Evolutionary conservation across 2,329 filamentous ascomycete species (phyloP).

Genomic region (Elsinoe perseae): DNA sequence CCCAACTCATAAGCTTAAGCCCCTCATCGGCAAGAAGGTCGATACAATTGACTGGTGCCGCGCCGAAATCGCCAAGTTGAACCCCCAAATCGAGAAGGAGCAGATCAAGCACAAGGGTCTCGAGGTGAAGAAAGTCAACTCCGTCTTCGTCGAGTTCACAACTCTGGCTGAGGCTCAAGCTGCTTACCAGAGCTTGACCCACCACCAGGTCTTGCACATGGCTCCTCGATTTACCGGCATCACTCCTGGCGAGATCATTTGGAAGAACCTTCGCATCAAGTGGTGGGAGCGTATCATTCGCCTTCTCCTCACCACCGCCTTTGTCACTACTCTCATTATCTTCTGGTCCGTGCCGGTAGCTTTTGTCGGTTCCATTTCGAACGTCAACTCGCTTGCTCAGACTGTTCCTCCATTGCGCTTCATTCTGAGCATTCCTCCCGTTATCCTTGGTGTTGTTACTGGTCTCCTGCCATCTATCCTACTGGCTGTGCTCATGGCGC

Average conservation of each 20-base stretch:
- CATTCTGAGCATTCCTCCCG: conserved; percentile 60
- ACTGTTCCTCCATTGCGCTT: conserved; percentile 56
- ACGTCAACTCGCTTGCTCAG: conserved; percentile 58
- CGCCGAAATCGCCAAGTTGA: conserved; percentile 65
- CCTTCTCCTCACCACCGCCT: conserved; percentile 58
- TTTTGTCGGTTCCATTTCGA: conserved; percentile 76
- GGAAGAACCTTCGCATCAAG: conserved; percentile 72
- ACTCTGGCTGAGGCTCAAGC: conserved; percentile 75
- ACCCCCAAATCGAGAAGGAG: conserved; percentile 60
- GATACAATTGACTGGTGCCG: conserved; percentile 92
- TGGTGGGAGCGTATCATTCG: conserved; percentile 74
- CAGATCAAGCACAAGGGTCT: conserved; percentile 60
- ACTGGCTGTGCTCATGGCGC: conserved; percentile 74
- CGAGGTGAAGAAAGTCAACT: conserved; percentile 51
- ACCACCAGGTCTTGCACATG: conserved; percentile 83
- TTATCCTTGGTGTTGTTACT: conserved; percentile 74
- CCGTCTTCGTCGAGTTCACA: conserved; percentile 86
- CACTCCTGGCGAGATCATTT: conserved; percentile 75
- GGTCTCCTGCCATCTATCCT: conserved; percentile 75
- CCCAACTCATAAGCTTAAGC: conserved; percentile 66
- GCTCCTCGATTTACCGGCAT: conserved; percentile 77
- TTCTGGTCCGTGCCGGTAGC: conserved; percentile 79
- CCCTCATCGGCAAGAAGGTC: conserved; percentile 73
- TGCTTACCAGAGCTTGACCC: conserved; percentile 77
- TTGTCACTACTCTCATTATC: conserved; percentile 69